Percentiles rank a stretch among this genome's conserved stretches.
phyloP scores from a whole-genome alignment of 805 yeast species.

The Barnettozyma vustinii region DNA sequence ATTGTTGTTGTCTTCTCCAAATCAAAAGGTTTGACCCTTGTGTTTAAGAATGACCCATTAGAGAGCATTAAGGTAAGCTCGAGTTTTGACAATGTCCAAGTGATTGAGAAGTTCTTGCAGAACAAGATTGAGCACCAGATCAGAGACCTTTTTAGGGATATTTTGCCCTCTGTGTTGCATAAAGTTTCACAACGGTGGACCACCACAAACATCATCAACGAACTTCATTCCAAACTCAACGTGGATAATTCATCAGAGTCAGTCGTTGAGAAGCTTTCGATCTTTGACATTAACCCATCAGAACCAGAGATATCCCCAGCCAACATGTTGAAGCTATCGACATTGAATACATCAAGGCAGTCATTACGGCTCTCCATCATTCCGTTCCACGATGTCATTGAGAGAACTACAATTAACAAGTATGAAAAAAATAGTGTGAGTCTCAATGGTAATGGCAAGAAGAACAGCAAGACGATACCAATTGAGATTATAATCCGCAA shows the following conservation, averaged over 20 bases:
- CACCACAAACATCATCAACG: constrained; percentile 29
- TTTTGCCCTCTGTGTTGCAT: constrained; percentile 76
- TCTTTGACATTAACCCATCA: constrained; percentile 51
- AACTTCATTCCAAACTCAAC: constrained; percentile 19
- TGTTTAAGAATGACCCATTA: constrained; percentile 83
- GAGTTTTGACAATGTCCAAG: constrained; percentile 81
- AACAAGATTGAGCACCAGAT: constrained; percentile 78
- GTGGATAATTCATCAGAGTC: constrained; percentile 9
- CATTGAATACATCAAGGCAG: constrained; percentile 69
- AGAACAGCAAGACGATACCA: constrained; percentile 17
- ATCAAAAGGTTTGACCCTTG: constrained; percentile 78
- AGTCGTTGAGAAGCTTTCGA: constrained; percentile 29
- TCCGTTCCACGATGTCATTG: constrained; percentile 49
- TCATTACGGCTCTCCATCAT: constrained; percentile 71
- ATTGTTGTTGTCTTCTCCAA: constrained; percentile 80
- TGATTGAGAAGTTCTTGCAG: constrained; percentile 78
- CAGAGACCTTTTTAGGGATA: constrained; percentile 75
- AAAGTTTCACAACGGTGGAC: constrained; percentile 67
- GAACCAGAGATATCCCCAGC: constrained; percentile 61
- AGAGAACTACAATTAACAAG: constrained; percentile 38
- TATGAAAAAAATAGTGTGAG: constrained; percentile 12
- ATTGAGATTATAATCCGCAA: constrained; percentile 17
- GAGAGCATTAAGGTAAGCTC: constrained; percentile 78
- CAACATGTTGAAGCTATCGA: constrained; percentile 59
- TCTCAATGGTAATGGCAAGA: constrained; percentile 9